Conservation (phyloP, 73 alveolate genomes). For the Paramecium caudatum region DNA sequence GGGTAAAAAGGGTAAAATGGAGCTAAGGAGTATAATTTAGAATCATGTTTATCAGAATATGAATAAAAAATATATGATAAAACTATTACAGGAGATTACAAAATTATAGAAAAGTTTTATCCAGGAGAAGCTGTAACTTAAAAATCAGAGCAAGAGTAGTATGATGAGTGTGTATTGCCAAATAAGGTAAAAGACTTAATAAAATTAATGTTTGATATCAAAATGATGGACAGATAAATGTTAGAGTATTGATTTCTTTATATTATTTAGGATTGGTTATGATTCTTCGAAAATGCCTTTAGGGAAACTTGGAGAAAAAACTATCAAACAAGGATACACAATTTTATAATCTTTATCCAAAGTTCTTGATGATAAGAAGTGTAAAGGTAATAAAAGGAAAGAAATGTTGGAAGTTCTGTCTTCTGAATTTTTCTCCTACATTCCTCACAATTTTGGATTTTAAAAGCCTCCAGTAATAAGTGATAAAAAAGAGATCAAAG, state of each 20-base stretch:
- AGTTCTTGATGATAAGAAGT: background rate
- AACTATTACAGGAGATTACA: conserved; percentile 43
- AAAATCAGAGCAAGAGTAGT: background rate
- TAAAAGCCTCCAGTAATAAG: conserved; percentile 76
- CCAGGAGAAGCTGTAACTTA: background rate
- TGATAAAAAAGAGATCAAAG: conserved; percentile 85
- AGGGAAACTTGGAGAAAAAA: conserved; percentile 65
- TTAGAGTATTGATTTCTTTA: background rate
- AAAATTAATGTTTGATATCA: background rate
- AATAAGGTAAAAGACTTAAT: background rate
- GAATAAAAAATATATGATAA: conserved; percentile 34
- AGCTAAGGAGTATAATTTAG: background rate
- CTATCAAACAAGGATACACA: conserved; percentile 59
- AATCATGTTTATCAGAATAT: background rate
- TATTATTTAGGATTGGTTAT: conserved; percentile 60
- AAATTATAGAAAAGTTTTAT: background rate
- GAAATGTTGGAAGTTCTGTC: background rate
- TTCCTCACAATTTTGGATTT: conserved; percentile 73
- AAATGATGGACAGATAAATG: conserved; percentile 50
- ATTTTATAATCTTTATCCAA: conserved; percentile 17
- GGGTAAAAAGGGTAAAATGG: conserved; percentile 36
- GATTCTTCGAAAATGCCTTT: conserved; percentile 74
- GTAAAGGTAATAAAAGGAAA: background rate
- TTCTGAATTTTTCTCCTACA: conserved; percentile 55
- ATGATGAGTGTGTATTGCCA: background rate